Conservation (phyloP, 2,329 filamentous ascomycete species). For the Ophiostoma populinum region DNA sequence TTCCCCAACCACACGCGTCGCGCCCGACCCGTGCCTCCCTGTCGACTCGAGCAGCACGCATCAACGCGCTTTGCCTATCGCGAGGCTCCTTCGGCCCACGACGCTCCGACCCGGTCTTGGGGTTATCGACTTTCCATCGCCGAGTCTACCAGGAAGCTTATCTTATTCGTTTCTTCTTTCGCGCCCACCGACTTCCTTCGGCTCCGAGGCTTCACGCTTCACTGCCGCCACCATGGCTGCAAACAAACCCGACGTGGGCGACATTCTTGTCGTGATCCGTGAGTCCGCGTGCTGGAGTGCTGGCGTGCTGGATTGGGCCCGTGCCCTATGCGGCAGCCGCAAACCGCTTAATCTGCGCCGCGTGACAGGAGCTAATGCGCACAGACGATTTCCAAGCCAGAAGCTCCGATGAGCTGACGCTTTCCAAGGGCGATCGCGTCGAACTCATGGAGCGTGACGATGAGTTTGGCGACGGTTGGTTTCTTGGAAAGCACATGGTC, state of each 20-base stretch:
- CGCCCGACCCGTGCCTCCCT: not conserved
- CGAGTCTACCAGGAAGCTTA: too few species aligned
- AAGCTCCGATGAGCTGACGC: conserved; percentile 80
- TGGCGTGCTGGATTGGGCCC: too few species aligned
- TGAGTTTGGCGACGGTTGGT: conserved; percentile 81
- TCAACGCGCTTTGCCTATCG: too few species aligned
- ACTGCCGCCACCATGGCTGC: conserved; percentile 17
- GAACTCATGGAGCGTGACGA: conserved; percentile 74
- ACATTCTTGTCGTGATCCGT: conserved; percentile 57
- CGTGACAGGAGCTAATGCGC: not conserved
- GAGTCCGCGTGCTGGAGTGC: too few species aligned
- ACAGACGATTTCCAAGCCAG: conserved; percentile 83
- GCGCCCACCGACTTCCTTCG: not conserved
- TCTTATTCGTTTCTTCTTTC: conserved; percentile 1
- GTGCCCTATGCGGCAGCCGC: too few species aligned
- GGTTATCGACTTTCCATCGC: too few species aligned
- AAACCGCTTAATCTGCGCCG: too few species aligned
- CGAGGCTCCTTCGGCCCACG: too few species aligned
- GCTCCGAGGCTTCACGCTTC: too few species aligned
- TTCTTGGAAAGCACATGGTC: conserved; percentile 54
- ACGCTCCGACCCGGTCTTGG: too few species aligned
- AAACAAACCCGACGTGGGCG: conserved; percentile 42
- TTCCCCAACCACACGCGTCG: not conserved
- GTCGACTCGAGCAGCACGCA: too few species aligned
- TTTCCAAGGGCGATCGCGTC: conserved; percentile 70